Percentiles rank a stretch among this genome's conserved stretches.
Evolutionary conservation across 2,329 filamentous ascomycete species (phyloP).

Genomic region (Tolypocladium sp.): DNA sequence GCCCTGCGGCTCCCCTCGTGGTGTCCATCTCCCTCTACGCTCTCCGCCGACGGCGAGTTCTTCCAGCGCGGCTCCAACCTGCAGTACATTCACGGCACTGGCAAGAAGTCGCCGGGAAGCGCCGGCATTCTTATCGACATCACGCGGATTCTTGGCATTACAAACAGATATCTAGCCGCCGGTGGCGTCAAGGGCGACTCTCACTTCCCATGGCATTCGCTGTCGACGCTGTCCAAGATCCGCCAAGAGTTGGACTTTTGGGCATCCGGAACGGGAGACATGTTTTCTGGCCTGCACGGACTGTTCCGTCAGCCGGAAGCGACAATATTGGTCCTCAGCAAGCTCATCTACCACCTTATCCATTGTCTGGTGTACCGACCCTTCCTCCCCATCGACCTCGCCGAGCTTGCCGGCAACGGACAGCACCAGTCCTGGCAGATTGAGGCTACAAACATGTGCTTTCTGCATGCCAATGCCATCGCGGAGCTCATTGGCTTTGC

Average conservation of each 20-base stretch:
- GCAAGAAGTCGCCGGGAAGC: constrained; percentile 65
- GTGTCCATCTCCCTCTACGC: constrained; percentile 50
- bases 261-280: constrained; percentile 72
- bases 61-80: constrained; percentile 74
- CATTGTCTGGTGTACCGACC: constrained; percentile 82
- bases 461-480: constrained; percentile 78
- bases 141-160: constrained; percentile 70
- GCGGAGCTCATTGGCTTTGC: constrained; percentile 74
- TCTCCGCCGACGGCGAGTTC: constrained; percentile 66
- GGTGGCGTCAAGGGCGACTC: constrained; percentile 84
- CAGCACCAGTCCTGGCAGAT: constrained; percentile 92
- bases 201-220: constrained; percentile 82
- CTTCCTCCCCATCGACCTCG: constrained; percentile 75
- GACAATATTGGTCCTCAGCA: constrained; percentile 71
- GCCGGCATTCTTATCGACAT: constrained; percentile 80
- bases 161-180: constrained; percentile 74
- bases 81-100: constrained; percentile 59
- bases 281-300: constrained; percentile 66
- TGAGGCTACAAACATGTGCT: constrained; percentile 81
- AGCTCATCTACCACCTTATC: constrained; percentile 77
- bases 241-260: constrained; percentile 77
- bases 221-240: constrained; percentile 80
- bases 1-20: constrained; percentile 67
- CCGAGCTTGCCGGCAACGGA: constrained; percentile 68
- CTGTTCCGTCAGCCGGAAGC: constrained; percentile 73